Percentiles rank a stretch among this genome's conserved stretches.
Evolutionary conservation across 805 yeast genomes (phyloP).

Genomic region (Myxozyma neotropica): DNA sequence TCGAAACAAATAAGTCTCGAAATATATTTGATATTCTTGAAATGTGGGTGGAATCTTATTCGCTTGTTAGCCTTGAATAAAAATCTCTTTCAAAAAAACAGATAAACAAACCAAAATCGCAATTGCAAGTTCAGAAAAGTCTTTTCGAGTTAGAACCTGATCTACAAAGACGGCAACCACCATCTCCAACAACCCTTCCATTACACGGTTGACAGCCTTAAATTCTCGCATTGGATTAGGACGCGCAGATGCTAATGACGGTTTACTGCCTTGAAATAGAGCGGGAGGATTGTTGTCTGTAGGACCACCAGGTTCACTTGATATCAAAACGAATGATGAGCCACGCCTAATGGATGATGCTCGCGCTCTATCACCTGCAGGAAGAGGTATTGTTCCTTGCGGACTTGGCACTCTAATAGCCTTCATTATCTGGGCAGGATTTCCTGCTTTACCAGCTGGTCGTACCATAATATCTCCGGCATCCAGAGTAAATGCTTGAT

Average conservation of each 20-base stretch:
- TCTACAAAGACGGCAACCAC: slow-evolving; percentile 35
- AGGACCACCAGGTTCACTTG: slow-evolving; percentile 23
- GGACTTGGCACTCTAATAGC: slow-evolving; percentile 14
- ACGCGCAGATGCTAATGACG: slow-evolving; percentile 1
- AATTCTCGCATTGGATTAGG: slow-evolving; percentile 18
- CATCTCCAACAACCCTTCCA: slow-evolving; percentile 35
- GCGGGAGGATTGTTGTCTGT: no score
- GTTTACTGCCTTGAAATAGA: no score
- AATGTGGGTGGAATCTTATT: slow-evolving; percentile 34
- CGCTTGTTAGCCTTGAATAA: no score
- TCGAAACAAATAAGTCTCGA: slow-evolving; percentile 34
- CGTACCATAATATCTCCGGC: slow-evolving; percentile 31
- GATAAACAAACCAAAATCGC: slow-evolving; percentile 24
- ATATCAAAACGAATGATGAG: slow-evolving; percentile 30
- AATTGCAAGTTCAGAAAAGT: slow-evolving; percentile 32
- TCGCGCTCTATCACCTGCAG: slow-evolving; percentile 23
- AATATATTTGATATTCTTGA: slow-evolving; percentile 33
- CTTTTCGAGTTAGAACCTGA: slow-evolving; percentile 32
- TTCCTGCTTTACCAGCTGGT: slow-evolving; percentile 25
- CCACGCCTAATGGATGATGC: slow-evolving; percentile 32
- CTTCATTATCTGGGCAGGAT: slow-evolving; percentile 28
- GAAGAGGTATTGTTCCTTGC: neutral
- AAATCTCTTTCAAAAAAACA: no score
- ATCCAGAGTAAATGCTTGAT: slow-evolving; percentile 25
- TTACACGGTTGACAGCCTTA: slow-evolving; percentile 26